These are phyloP conservation scores for Raddia distichophylla DNA, from an alignment of 176 grass and related monocot genomes.

Conservation along the genomic window DNA sequence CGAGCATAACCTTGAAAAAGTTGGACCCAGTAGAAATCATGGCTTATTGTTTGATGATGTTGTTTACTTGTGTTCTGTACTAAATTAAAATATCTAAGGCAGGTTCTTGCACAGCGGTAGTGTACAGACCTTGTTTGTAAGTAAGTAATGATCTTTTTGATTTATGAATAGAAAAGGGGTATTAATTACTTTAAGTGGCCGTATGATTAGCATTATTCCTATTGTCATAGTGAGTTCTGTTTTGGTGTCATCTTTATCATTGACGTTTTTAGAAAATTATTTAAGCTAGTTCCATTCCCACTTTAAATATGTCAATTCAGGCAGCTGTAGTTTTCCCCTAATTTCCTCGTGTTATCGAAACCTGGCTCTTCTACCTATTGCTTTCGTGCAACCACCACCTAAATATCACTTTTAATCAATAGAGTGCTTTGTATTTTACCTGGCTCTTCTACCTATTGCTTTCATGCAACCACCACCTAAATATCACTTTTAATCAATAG, in stretches of 20 bases:
- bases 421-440: too few species aligned
- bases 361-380: neutral
- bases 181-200: neutral
- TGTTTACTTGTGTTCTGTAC: neutral
- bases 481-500: neutral
- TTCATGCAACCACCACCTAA: too few species aligned
- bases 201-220: neutral
- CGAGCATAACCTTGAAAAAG: neutral
- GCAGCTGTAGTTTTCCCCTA: neutral
- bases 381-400: neutral
- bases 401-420: neutral
- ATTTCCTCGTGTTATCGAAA: neutral
- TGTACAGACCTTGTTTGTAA: neutral
- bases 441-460: too few species aligned
- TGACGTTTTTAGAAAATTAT: neutral
- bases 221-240: neutral
- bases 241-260: neutral
- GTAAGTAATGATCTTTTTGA: constrained; percentile 7
- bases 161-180: neutral
- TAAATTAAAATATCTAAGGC: neutral
- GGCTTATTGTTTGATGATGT: neutral
- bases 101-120: neutral
- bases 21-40: neutral
- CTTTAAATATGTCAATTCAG: neutral
- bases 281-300: neutral